A percentile compares a stretch with the other conserved stretches of the same genome.
These are phyloP conservation scores for Xerocomus brunneocitrinus DNA, from an alignment of 768 basidiomycete species.

Conservation along the genomic window DNA sequence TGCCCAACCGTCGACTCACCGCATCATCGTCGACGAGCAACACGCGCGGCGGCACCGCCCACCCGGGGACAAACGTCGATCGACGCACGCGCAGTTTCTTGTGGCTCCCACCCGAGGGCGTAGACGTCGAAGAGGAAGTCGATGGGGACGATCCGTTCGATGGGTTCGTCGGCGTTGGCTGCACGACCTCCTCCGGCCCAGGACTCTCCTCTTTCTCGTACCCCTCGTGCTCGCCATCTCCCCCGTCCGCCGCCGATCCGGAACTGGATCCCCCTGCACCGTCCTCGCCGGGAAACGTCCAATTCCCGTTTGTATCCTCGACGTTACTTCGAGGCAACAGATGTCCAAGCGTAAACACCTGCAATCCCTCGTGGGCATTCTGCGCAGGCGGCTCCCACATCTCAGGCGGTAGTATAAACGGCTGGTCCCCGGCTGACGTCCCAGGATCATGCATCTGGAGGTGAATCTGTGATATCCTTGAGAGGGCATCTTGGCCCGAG, in stretches of 20 bases:
- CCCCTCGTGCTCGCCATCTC: constrained; percentile 19
- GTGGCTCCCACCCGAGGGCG: constrained; percentile 4
- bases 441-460: constrained; percentile 36
- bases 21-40: constrained; percentile 94
- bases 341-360: constrained; percentile 79
- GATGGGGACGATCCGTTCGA: constrained; percentile 13
- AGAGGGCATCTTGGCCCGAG: constrained; percentile 42
- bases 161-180: constrained; percentile 33
- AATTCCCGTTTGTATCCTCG: constrained; percentile 54
- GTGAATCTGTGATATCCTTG: constrained; percentile 46
- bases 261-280: constrained; percentile 9
- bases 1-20: constrained; percentile 81
- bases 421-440: constrained; percentile 25
- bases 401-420: constrained; percentile 26
- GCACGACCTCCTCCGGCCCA: constrained; percentile 37
- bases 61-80: constrained; percentile 81
- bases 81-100: constrained; percentile 65
- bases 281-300: constrained; percentile 47
- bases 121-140: constrained; percentile 13
- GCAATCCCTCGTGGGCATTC: constrained; percentile 56
- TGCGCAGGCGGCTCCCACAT: constrained; percentile 27
- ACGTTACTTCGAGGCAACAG: constrained; percentile 54
- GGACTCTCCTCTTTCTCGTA: constrained; percentile 26
- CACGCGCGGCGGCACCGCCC: constrained; percentile 89
- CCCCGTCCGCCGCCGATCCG: constrained; percentile 15